Conservation (phyloP, 179 eudicot species). For the Silene vulgaris region DNA sequence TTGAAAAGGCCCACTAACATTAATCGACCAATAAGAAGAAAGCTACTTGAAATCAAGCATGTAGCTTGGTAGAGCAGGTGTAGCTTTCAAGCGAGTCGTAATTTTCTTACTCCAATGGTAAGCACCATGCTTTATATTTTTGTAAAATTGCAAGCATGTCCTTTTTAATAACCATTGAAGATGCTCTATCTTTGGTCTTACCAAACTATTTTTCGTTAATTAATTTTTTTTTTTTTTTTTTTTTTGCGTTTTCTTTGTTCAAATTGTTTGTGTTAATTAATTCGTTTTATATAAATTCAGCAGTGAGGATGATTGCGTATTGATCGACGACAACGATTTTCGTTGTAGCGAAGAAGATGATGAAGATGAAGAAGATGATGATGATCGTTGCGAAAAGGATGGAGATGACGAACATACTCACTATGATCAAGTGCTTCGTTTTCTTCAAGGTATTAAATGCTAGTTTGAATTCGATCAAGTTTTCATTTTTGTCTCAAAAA, state of each 20-base stretch:
- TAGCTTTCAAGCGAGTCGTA: too few relatives aligned
- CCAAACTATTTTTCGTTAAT: not conserved
- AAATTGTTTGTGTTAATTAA: not conserved
- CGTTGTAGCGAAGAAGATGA: constrained; percentile 1
- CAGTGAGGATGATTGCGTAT: constrained; percentile 23
- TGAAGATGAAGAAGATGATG: constrained; percentile 4
- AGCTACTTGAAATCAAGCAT: too few relatives aligned
- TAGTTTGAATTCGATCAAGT: not conserved
- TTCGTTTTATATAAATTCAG: not conserved
- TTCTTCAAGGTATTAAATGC: constrained; percentile 28
- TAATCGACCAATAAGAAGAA: too few relatives aligned
- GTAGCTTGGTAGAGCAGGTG: too few relatives aligned
- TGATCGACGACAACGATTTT: constrained; percentile 20
- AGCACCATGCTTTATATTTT: too few relatives aligned
- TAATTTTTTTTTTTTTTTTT: not conserved
- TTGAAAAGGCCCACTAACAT: too few relatives aligned
- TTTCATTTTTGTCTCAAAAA: not conserved
- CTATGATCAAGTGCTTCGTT: constrained; percentile 23
- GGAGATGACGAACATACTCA: constrained; percentile 25
- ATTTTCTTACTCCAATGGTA: too few relatives aligned
- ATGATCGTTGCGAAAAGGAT: constrained; percentile 8
- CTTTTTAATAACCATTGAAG: too few relatives aligned
- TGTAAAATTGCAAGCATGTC: too few relatives aligned
- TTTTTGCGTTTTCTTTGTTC: too few relatives aligned
- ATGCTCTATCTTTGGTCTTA: too few relatives aligned